These are phyloP conservation scores for Alternaria brassicicola DNA, from an alignment of 2,329 filamentous ascomycete species.

Conservation along the genomic window DNA sequence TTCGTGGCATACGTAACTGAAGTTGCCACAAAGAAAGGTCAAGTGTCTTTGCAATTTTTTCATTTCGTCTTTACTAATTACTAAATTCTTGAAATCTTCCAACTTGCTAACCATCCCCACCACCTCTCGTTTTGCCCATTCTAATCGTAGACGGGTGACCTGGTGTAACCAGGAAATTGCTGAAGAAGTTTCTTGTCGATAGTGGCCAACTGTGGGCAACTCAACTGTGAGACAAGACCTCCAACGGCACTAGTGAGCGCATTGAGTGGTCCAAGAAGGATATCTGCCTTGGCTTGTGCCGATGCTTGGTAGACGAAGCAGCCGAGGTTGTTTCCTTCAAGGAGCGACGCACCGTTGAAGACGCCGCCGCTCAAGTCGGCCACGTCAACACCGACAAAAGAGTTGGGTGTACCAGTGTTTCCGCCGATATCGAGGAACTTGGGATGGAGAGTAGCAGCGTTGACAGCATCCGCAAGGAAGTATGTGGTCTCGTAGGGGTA, in stretches of 20 bases:
- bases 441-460: slow-evolving; percentile 27
- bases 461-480: slow-evolving; percentile 27
- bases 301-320: slow-evolving; percentile 30
- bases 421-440: slow-evolving; percentile 32
- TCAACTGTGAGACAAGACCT: slow-evolving; percentile 17
- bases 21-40: not conserved
- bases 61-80: not conserved
- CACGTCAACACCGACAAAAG: slow-evolving; percentile 28
- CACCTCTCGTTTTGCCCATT: not conserved
- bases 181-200: slow-evolving; percentile 23
- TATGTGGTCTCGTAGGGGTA: slow-evolving; percentile 30
- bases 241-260: slow-evolving; percentile 23
- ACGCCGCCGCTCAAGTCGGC: slow-evolving; percentile 23
- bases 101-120: not conserved
- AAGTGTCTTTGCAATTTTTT: not conserved
- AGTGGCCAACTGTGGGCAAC: slow-evolving; percentile 23
- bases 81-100: not conserved
- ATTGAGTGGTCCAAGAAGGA: slow-evolving; percentile 20
- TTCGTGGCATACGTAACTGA: not conserved
- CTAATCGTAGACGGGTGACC: slow-evolving; percentile 25
- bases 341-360: slow-evolving; percentile 20
- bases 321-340: slow-evolving; percentile 26
- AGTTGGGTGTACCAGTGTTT: slow-evolving; percentile 32
- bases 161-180: slow-evolving; percentile 29
- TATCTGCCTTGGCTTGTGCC: slow-evolving; percentile 30